These are phyloP conservation scores for Xylariaceae sp. DNA, from an alignment of 2,329 filamentous ascomycete species.

Conservation along the genomic window DNA sequence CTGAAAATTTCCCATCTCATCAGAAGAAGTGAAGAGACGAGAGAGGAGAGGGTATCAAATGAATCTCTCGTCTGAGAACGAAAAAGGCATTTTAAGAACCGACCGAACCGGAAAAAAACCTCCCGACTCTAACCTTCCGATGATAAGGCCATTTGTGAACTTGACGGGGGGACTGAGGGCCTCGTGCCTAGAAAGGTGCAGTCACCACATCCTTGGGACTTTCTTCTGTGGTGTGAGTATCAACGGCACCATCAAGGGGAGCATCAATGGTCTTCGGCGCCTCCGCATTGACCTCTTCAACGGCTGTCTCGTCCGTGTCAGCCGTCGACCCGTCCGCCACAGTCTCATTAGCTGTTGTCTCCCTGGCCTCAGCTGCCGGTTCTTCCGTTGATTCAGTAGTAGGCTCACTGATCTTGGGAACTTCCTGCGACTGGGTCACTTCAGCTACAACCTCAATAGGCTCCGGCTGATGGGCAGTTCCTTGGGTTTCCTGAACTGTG, in stretches of 20 bases:
- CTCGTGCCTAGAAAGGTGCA: slow-evolving; percentile 21
- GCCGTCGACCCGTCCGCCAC: slow-evolving; percentile 3
- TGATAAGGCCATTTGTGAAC: slow-evolving; percentile 9
- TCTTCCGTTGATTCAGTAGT: background rate
- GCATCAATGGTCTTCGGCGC: background rate
- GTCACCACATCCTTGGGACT: slow-evolving; percentile 3
- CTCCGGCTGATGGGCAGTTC: slow-evolving; percentile 10
- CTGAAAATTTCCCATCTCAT: background rate
- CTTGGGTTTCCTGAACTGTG: slow-evolving; percentile 17
- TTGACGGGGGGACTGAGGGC: slow-evolving; percentile 1
- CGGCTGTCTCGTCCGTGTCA: slow-evolving; percentile 9
- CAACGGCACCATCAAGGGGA: background rate
- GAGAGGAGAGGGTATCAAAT: slow-evolving; percentile 25
- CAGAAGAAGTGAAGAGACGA: slow-evolving; percentile 20
- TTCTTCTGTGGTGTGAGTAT: background rate
- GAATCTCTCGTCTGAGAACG: slow-evolving; percentile 17
- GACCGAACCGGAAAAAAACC: background rate
- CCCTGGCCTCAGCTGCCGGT: background rate
- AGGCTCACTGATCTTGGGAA: slow-evolving; percentile 1
- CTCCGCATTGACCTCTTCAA: slow-evolving; percentile 7
- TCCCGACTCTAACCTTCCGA: slow-evolving; percentile 7
- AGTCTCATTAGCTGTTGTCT: slow-evolving; percentile 4
- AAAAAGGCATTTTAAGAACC: slow-evolving; percentile 1
- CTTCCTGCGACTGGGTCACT: slow-evolving; percentile 1
- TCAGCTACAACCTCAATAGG: slow-evolving; percentile 9